phyloP scores from a whole-genome alignment of 192 early-diverging fungal species.

The Gaertneriomyces sp. region DNA sequence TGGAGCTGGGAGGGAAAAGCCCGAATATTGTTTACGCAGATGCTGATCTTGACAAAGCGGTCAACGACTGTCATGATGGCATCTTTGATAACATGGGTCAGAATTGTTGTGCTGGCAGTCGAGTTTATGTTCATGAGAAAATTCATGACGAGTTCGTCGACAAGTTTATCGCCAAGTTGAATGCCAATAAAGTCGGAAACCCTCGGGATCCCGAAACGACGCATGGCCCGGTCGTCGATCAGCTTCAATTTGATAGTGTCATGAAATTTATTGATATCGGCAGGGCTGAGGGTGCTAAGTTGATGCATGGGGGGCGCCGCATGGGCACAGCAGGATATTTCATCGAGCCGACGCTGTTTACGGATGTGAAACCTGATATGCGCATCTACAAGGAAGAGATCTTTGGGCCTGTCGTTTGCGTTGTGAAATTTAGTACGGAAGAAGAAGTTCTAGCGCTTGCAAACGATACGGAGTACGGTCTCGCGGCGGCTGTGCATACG shows the following conservation, averaged over 20 bases:
- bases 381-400: conserved; percentile 77
- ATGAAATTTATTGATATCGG: conserved; percentile 61
- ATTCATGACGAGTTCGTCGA: conserved; percentile 44
- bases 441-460: conserved; percentile 78
- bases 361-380: conserved; percentile 63
- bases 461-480: conserved; percentile 70
- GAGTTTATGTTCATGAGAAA: conserved; percentile 52
- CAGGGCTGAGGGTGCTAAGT: conserved; percentile 55
- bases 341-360: conserved; percentile 76
- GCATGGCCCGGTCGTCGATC: conserved; percentile 53
- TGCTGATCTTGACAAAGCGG: conserved; percentile 45
- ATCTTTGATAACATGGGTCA: conserved; percentile 49
- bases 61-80: conserved; percentile 31
- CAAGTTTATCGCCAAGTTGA: conserved; percentile 27
- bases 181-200: conserved; percentile 37
- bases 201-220: conserved; percentile 35
- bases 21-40: conserved; percentile 49
- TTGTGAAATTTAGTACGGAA: conserved; percentile 67
- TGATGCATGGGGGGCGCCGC: conserved; percentile 47
- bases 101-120: conserved; percentile 47
- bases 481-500: conserved; percentile 87
- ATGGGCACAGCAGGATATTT: conserved; percentile 56
- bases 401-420: conserved; percentile 85
- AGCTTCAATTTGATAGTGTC: conserved; percentile 48
- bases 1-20: conserved; percentile 53